Conservation (phyloP, 164 flowering plant species). For the Liquidambar formosana region DNA sequence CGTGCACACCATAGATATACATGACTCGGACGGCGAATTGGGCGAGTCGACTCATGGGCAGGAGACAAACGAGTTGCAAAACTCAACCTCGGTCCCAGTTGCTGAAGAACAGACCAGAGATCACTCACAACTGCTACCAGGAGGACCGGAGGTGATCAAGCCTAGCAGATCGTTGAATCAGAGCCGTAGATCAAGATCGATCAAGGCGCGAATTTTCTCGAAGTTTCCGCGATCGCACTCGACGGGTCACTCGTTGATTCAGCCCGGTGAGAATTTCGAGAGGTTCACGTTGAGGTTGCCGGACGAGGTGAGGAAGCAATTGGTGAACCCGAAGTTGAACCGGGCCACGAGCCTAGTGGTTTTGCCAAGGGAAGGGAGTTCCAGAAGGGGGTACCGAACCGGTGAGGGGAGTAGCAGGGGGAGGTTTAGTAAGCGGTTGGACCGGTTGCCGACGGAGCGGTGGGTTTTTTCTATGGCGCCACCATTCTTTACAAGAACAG, state of each 20-base stretch:
- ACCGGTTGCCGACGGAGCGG: constrained; percentile 45
- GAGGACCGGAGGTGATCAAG: neutral
- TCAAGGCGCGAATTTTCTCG: constrained; percentile 10
- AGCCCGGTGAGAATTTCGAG: constrained; percentile 59
- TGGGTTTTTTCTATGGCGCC: constrained; percentile 56
- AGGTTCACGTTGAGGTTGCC: constrained; percentile 64
- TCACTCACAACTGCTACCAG: neutral
- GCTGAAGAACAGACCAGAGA: neutral
- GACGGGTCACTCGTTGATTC: constrained; percentile 73
- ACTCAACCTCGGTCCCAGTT: constrained; percentile 8
- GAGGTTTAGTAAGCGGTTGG: constrained; percentile 20
- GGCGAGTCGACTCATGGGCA: neutral
- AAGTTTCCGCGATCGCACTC: constrained; percentile 65
- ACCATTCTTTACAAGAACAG: constrained; percentile 43
- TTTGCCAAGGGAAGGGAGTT: constrained; percentile 31
- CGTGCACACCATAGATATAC: neutral
- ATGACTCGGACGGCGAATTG: neutral
- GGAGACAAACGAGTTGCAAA: neutral
- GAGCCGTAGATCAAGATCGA: constrained; percentile 41
- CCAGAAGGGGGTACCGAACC: constrained; percentile 34
- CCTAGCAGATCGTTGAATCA: constrained; percentile 12
- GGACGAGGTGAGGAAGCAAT: constrained; percentile 47
- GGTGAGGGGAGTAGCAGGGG: constrained; percentile 40
- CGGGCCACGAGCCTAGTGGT: constrained; percentile 45
- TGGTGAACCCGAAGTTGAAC: constrained; percentile 29